These are phyloP conservation scores for Tylopilus sp. DNA, from an alignment of 768 basidiomycete genomes.

Conservation along the genomic window DNA sequence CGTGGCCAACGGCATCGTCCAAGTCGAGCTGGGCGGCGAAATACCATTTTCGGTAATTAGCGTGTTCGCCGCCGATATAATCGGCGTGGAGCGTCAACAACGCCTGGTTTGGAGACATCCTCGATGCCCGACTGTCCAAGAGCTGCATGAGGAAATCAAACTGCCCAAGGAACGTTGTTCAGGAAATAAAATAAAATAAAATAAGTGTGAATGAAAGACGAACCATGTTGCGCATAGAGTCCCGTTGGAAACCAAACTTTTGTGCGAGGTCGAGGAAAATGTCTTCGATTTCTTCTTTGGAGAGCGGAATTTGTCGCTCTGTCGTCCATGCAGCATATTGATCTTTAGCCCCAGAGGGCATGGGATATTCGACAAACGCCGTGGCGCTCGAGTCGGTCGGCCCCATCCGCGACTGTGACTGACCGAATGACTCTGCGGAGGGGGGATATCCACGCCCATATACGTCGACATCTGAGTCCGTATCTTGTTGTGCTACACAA, in stretches of 20 bases:
- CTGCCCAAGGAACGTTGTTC: slow-evolving; percentile 33
- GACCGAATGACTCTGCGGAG: slow-evolving; percentile 73
- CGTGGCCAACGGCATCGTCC: slow-evolving; percentile 92
- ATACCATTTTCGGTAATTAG: slow-evolving; percentile 99
- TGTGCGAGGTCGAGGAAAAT: slow-evolving; percentile 95
- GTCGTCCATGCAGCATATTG: slow-evolving; percentile 93
- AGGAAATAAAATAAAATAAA: not conserved
- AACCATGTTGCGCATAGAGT: slow-evolving; percentile 95
- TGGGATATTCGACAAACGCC: slow-evolving; percentile 62
- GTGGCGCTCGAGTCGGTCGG: slow-evolving; percentile 69
- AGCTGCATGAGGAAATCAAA: slow-evolving; percentile 99
- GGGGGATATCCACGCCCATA: slow-evolving; percentile 66
- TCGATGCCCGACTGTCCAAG: slow-evolving; percentile 92
- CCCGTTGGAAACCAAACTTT: slow-evolving; percentile 97
- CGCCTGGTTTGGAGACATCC: slow-evolving; percentile 96
- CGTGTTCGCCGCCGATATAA: slow-evolving; percentile 97
- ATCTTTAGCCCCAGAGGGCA: slow-evolving; percentile 59
- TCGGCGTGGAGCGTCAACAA: slow-evolving; percentile 95
- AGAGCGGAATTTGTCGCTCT: slow-evolving; percentile 92
- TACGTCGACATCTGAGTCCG: slow-evolving; percentile 77
- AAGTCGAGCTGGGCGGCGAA: slow-evolving; percentile 98
- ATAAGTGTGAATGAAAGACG: slow-evolving; percentile 24
- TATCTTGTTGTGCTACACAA: slow-evolving; percentile 66
- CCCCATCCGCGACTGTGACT: slow-evolving; percentile 53
- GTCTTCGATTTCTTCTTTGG: slow-evolving; percentile 99